Conservation (phyloP, 257 asterid genomes). For the Capsicum chinense region DNA sequence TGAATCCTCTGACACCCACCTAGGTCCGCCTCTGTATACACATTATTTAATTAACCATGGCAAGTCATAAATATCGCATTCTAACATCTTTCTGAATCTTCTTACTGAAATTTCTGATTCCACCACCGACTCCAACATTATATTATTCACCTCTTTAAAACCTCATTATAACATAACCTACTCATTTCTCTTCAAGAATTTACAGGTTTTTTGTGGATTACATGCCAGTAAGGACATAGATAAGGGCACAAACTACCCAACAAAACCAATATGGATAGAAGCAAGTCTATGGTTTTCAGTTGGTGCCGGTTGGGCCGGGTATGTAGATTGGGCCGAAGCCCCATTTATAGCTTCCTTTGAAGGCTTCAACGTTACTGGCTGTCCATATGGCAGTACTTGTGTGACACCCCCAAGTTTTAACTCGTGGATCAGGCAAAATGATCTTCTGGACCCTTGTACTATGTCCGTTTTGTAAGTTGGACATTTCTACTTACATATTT, state of each 20-base stretch:
- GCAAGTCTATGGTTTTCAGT: constrained; percentile 30
- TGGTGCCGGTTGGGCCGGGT: constrained; percentile 3
- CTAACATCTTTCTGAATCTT: background rate
- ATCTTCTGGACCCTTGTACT: no score
- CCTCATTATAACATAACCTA: background rate
- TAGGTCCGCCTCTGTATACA: no score
- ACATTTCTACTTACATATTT: no score
- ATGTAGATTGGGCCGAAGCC: constrained; percentile 25
- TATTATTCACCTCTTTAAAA: background rate
- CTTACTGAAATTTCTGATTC: background rate
- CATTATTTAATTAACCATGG: no score
- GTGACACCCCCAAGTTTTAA: background rate
- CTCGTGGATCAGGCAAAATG: background rate
- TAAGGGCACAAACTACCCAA: background rate
- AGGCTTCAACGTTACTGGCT: constrained; percentile 27
- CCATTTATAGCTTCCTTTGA: constrained; percentile 26
- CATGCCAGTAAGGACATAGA: constrained; percentile 6
- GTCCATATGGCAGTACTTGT: constrained; percentile 21
- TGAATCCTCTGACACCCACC: no score
- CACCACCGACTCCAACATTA: no score
- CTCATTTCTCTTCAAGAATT: background rate
- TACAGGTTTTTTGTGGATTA: constrained; percentile 27
- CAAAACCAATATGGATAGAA: constrained; percentile 26
- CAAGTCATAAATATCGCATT: no score
- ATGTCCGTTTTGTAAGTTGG: no score